Conservation (phyloP, 768 basidiomycete species). For the Lyophyllum semitale region DNA sequence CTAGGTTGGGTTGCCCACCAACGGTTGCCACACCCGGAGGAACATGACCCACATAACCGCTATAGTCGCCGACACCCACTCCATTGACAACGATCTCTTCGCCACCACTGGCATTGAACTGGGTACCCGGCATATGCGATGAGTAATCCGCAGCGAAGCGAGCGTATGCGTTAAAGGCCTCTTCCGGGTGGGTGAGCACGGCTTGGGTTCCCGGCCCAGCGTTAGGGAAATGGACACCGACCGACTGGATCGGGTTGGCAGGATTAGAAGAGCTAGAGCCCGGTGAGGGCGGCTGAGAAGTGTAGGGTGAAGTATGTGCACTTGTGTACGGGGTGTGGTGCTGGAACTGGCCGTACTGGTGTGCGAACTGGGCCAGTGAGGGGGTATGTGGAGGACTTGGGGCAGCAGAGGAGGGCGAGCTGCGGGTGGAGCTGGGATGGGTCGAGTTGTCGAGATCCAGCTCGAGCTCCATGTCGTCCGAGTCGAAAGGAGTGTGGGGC, state of each 20-base stretch:
- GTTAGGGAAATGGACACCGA: constrained; percentile 15
- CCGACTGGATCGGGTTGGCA: constrained; percentile 20
- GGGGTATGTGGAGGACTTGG: constrained; percentile 53
- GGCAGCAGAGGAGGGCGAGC: constrained; percentile 43
- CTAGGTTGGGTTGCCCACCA: constrained; percentile 8
- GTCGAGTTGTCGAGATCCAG: constrained; percentile 50
- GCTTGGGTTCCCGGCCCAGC: constrained; percentile 15
- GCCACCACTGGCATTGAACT: constrained; percentile 38
- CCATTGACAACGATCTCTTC: constrained; percentile 30
- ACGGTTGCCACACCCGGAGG: constrained; percentile 4
- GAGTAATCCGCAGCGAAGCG: constrained; percentile 66
- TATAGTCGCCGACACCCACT: constrained; percentile 4
- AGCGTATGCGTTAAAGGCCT: constrained; percentile 71
- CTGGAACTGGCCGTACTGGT: constrained; percentile 32
- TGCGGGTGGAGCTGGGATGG: constrained; percentile 27
- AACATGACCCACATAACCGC: constrained; percentile 5
- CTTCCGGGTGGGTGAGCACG: constrained; percentile 42
- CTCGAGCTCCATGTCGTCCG: constrained; percentile 84
- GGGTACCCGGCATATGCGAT: constrained; percentile 61
- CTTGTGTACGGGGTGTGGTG: constrained; percentile 14
- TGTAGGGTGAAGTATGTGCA: constrained; percentile 35
- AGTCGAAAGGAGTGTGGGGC: constrained; percentile 50
- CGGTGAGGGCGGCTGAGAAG: constrained; percentile 49
- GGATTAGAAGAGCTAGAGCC: constrained; percentile 37
- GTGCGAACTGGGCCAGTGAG: constrained; percentile 20